A percentile compares a stretch with the other conserved stretches of the same genome.
Evolutionary conservation across 306 rosid genomes (phyloP).

Genomic region (Carpinus fangiana): DNA sequence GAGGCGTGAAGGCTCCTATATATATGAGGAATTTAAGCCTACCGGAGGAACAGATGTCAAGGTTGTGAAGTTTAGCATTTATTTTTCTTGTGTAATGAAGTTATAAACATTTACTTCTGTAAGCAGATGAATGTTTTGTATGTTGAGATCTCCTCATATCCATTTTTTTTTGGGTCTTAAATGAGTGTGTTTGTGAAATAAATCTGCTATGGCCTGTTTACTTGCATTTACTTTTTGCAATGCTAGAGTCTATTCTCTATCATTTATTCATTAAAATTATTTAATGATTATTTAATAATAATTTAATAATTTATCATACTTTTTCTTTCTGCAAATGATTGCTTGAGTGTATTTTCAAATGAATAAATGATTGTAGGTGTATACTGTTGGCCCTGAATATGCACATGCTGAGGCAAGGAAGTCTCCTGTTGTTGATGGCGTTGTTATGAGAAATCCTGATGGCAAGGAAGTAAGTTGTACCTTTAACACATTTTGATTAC

Average conservation of each 20-base stretch:
- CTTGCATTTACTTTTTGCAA: not conserved
- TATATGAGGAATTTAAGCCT: constrained; percentile 96
- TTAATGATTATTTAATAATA: not conserved
- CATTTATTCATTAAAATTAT: not conserved
- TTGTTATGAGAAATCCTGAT: constrained; percentile 98
- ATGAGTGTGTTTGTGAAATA: not conserved
- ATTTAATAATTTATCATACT: not conserved
- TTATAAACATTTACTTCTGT: constrained; percentile 1
- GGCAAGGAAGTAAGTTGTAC: constrained; percentile 87
- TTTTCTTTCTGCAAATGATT: constrained; percentile 13
- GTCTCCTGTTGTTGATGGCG: constrained; percentile 99
- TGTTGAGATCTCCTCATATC: not conserved
- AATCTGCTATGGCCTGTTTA: not conserved
- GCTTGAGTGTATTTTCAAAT: constrained; percentile 25
- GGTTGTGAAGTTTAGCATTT: constrained; percentile 51
- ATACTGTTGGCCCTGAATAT: constrained; percentile 97
- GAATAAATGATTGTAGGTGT: constrained; percentile 60
- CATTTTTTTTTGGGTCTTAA: not conserved
- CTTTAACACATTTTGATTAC: constrained; percentile 17
- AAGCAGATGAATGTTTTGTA: not conserved
- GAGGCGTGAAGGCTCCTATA: constrained; percentile 96
- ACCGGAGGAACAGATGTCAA: constrained; percentile 99
- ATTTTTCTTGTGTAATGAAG: constrained; percentile 23
- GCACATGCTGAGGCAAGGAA: constrained; percentile 99
- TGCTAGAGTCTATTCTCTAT: not conserved